Base-by-base conservation (phyloP, 1,284 basidiomycete species). In the Tylopilus sp. region DNA sequence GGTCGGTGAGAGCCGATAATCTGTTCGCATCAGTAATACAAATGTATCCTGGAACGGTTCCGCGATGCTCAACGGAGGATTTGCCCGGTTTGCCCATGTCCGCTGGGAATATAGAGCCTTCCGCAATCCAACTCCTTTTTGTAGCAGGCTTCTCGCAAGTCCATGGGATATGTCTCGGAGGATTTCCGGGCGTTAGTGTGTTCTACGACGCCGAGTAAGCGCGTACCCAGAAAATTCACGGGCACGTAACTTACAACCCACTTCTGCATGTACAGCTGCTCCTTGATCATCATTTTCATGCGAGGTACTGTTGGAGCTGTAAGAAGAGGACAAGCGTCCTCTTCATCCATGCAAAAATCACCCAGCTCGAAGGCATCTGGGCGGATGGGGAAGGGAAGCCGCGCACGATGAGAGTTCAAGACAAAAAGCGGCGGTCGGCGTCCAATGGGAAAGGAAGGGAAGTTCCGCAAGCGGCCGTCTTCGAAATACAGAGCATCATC, bases 301-400 rank as follows among this genome's bases (percentile, higher is more conserved):
- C 81, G 74, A 28, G 77, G 77, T n/a, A 67, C 59, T 0, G 79
- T 82, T 9, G 80, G 80, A 25, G 68, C 64, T n/a, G 76, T 73
- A 41, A 74, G 40, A 37, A 65, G 49, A 19, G 48, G 48, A 39
- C 28, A 33, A 33, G 19, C 4, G 18, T 39, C 41, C 29, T 52
- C 54, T 49, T 65, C 60, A 26, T 56, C 58, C 29, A 41, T 13
- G 25, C 28, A 53, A 29, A 59, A 41, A 38, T 57, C 64, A 37
- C 56, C 58, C 21, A 52, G 21, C 40, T 65, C 62, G 42, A 64
- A 56, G 16, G 51, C 55, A 11, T 59, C 54, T 33, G 44, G 41
- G 15, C 56, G 62, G 34, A 68, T 45, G 28, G 50, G 52, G 43
- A 65, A 65, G 30, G 55, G 58, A 31, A 69, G 60, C 36, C 57